Conservation (phyloP, 129 eudicot genomes). For the Ambrosia artemisiifolia region DNA sequence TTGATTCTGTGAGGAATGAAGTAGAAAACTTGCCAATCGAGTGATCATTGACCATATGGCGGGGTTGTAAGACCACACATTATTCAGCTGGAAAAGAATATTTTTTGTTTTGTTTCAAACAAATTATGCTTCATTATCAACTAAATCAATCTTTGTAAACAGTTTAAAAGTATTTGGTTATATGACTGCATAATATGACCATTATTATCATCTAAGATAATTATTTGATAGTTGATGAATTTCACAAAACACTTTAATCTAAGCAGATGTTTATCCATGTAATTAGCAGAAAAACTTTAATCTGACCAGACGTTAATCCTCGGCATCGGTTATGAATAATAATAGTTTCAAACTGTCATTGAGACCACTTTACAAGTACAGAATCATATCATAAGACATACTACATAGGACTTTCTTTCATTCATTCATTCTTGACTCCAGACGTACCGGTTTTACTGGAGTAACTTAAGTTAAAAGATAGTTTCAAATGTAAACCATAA, state of each 20-base stretch:
- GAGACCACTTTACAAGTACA: conserved; percentile 36
- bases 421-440: conserved; percentile 18
- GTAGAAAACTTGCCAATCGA: conserved; percentile 44
- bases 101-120: neutral
- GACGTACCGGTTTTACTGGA: conserved; percentile 19
- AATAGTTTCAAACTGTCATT: conserved; percentile 4
- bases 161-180: neutral
- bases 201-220: too few relatives aligned
- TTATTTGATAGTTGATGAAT: neutral
- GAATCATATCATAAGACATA: neutral
- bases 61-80: neutral
- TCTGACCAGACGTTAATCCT: too few relatives aligned
- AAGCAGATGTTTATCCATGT: neutral
- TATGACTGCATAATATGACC: too few relatives aligned
- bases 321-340: too few relatives aligned
- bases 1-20: conserved; percentile 56
- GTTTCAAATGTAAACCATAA: conserved; percentile 23
- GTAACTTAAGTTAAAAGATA: conserved; percentile 19
- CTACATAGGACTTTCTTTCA: neutral
- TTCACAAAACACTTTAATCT: neutral
- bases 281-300: neutral
- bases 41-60: conserved; percentile 4
- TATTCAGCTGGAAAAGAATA: neutral
- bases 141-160: neutral
- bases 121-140: neutral